Evolutionary conservation across 768 basidiomycete genomes (phyloP).

Genomic region (Leccinum aurantiacum): DNA sequence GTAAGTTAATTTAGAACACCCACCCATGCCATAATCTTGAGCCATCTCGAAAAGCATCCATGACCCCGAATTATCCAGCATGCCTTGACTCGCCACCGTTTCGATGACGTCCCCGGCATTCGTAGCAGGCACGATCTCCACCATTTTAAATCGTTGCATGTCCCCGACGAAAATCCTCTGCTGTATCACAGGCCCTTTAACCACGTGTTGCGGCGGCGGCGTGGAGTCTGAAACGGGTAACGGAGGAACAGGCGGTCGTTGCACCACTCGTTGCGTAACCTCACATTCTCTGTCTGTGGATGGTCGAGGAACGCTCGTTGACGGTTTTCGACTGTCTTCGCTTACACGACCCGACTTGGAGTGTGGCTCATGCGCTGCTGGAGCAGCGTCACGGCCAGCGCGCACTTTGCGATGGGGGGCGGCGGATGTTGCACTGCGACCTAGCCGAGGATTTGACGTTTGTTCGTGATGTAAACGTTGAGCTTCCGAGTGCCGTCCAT

Average conservation of each 20-base stretch:
- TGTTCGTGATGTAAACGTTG: slow-evolving; percentile 35
- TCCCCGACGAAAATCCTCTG: slow-evolving; percentile 78
- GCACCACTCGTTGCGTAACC: slow-evolving; percentile 24
- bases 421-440: slow-evolving; percentile 38
- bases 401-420: slow-evolving; percentile 13
- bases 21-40: slow-evolving; percentile 92
- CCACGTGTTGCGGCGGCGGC: slow-evolving; percentile 32
- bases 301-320: slow-evolving; percentile 19
- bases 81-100: slow-evolving; percentile 63
- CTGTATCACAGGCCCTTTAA: slow-evolving; percentile 43
- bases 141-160: slow-evolving; percentile 70
- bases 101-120: slow-evolving; percentile 72
- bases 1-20: slow-evolving; percentile 20
- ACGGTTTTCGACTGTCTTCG: slow-evolving; percentile 28
- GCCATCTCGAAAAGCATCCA: slow-evolving; percentile 94
- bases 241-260: slow-evolving; percentile 40
- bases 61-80: slow-evolving; percentile 60
- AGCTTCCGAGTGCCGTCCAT: slow-evolving; percentile 36
- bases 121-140: slow-evolving; percentile 67
- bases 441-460: slow-evolving; percentile 30
- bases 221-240: slow-evolving; percentile 36
- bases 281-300: slow-evolving; percentile 26
- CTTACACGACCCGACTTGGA: slow-evolving; percentile 24
- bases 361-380: slow-evolving; percentile 19
- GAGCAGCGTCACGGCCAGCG: slow-evolving; percentile 16